Percentiles rank a stretch among this genome's conserved stretches.
phyloP scores from a whole-genome alignment of 2,329 filamentous ascomycete species.

The Passalora sequoiae region DNA sequence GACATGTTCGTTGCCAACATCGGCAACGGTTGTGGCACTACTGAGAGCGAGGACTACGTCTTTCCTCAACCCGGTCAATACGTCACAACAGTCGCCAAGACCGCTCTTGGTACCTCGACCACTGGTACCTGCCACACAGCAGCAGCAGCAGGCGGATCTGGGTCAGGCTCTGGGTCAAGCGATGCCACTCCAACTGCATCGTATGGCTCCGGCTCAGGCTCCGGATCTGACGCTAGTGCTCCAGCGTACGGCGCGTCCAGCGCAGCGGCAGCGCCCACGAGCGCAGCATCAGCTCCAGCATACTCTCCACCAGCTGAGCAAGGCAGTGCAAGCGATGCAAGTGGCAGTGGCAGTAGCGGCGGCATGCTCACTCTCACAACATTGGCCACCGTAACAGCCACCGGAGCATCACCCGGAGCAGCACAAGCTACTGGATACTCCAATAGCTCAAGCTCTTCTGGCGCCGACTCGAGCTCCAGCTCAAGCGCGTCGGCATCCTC shows the following conservation, averaged over 20 bases:
- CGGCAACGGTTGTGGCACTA: slow-evolving; percentile 47
- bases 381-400: slow-evolving; percentile 14
- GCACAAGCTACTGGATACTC: slow-evolving; percentile 8
- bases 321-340: slow-evolving; percentile 1
- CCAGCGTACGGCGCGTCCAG: slow-evolving; percentile 1
- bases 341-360: slow-evolving; percentile 1
- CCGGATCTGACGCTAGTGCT: slow-evolving; percentile 5
- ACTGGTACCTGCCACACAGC: slow-evolving; percentile 8
- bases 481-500: slow-evolving; percentile 8
- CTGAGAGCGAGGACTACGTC: slow-evolving; percentile 49
- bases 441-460: slow-evolving; percentile 8
- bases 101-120: slow-evolving; percentile 15
- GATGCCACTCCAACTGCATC: neutral
- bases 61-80: slow-evolving; percentile 58
- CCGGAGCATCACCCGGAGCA: slow-evolving; percentile 11
- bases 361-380: slow-evolving; percentile 16
- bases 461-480: slow-evolving; percentile 10
- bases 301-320: slow-evolving; percentile 4
- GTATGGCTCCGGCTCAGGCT: slow-evolving; percentile 8
- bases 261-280: slow-evolving; percentile 5
- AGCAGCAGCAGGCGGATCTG: slow-evolving; percentile 3
- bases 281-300: slow-evolving; percentile 3
- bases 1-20: slow-evolving; percentile 65
- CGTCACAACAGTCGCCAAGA: slow-evolving; percentile 11
- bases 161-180: slow-evolving; percentile 5